These are phyloP conservation scores for Xylariales sp. DNA, from an alignment of 2,329 filamentous ascomycete species.

Conservation along the genomic window DNA sequence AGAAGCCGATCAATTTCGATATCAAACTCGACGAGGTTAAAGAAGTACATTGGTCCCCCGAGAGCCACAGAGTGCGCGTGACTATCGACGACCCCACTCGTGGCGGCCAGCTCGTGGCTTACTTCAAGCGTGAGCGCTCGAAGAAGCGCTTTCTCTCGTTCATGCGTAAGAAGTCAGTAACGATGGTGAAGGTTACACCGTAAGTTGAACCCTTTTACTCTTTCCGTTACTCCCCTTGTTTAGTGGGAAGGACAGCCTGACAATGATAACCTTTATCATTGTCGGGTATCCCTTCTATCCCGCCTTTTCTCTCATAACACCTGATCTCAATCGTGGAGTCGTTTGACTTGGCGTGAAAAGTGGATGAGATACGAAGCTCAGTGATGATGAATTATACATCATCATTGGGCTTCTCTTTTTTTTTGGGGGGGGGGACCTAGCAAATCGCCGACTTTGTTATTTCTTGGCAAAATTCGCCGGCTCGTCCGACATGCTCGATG, in stretches of 20 bases:
- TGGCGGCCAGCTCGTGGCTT: slow-evolving; percentile 45
- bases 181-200: slow-evolving; percentile 34
- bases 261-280: slow-evolving; percentile 3
- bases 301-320: too few relatives aligned
- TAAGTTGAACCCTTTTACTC: slow-evolving; percentile 27
- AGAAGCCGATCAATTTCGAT: slow-evolving; percentile 47
- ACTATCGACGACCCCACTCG: slow-evolving; percentile 32
- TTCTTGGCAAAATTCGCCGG: too few relatives aligned
- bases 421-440: too few relatives aligned
- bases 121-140: slow-evolving; percentile 49
- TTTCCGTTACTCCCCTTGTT: neutral
- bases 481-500: too few relatives aligned
- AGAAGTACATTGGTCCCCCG: slow-evolving; percentile 39
- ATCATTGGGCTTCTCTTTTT: too few relatives aligned
- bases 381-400: too few relatives aligned
- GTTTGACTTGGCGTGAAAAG: too few relatives aligned
- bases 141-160: slow-evolving; percentile 48
- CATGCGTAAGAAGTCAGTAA: slow-evolving; percentile 37
- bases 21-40: slow-evolving; percentile 41
- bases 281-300: too few relatives aligned
- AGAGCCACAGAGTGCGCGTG: slow-evolving; percentile 38
- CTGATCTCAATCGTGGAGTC: too few relatives aligned
- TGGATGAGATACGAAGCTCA: too few relatives aligned
- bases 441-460: too few relatives aligned
- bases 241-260: too few relatives aligned